These are phyloP conservation scores for Penicillium sp. DNA, from an alignment of 2,329 filamentous ascomycete species.

Conservation along the genomic window DNA sequence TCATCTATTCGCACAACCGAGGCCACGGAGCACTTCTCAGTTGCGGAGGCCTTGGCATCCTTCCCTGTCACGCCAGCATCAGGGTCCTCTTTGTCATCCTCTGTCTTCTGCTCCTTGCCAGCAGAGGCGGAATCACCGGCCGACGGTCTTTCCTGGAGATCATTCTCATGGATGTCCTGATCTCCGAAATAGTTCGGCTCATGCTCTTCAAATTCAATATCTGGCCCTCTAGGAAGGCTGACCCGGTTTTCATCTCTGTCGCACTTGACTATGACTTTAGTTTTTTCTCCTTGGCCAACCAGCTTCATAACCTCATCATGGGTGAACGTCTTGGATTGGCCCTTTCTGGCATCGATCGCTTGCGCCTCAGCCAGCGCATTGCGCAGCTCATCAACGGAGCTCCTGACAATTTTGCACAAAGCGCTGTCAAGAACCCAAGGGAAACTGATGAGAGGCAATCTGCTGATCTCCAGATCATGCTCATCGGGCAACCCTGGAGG, in stretches of 20 bases:
- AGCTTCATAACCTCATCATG: constrained; percentile 6
- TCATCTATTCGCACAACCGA: background rate
- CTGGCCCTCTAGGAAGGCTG: background rate
- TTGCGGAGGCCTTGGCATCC: background rate
- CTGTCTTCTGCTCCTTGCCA: background rate
- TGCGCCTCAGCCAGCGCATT: background rate
- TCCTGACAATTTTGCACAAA: constrained; percentile 65
- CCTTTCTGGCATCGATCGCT: constrained; percentile 11
- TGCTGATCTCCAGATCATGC: constrained; percentile 14
- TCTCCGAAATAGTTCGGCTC: background rate
- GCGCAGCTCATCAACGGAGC: background rate
- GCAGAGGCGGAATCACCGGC: background rate
- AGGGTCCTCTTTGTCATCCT: background rate
- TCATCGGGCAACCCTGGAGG: constrained; percentile 8
- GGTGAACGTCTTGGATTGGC: constrained; percentile 5
- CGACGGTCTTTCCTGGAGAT: background rate
- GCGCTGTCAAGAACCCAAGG: constrained; percentile 85
- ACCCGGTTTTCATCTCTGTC: background rate
- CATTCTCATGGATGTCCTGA: background rate
- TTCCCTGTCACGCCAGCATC: background rate
- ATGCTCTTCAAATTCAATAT: background rate
- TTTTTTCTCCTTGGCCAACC: background rate
- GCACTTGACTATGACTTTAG: background rate
- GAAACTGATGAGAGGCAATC: constrained; percentile 82
- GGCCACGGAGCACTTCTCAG: background rate